Evolutionary conservation across 148 eudicot species (phyloP), one percentile per base, ranked within the genome.

Genomic region (Cornus controversa): DNA sequence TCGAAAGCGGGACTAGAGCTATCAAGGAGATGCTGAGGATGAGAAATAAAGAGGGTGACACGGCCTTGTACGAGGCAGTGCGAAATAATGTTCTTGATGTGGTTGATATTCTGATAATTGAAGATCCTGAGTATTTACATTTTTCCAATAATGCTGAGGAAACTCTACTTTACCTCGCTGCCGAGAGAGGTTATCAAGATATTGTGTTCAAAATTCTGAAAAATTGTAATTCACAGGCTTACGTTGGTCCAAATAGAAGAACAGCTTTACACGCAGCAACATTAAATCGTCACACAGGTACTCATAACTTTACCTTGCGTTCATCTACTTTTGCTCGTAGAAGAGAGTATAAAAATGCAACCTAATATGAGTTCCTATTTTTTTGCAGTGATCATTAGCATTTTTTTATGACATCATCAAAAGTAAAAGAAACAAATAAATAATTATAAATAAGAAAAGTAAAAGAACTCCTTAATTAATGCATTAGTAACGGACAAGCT

Each of bases 61-160:
- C 67, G 10, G 67, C 67, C 67, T 64, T 64, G 31, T 28, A 64
- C 15, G 67, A 64, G 67, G 67, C 67, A 7, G 67, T 25, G 20
- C 29, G 67, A 3, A 64, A 64, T 26, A 8, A 64, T 24, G 31
- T 8, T 8, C 29, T 25, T 25, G 15, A 10, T 25, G 67, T 64
- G 14, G 67, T 25, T 13, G 15, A 6, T 2, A 6, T 64, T 9
- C 4, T 64, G 31, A 24, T 25, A 1, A 9, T n/a, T n/a, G 66
- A 63, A 63, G 66, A 63, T 23, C 66, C 66, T 1, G 66, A 63
- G 8, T 63, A 8, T 6, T 25, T 28, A 9, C 22, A 64, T 25
- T 2, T 10, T 11, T 15, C 31, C 67, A 64, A 64, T 26, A 64
- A 9, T 13, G 11, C 31, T 5, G 31, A 27, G 15, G 67, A 64